Base-by-base conservation (phyloP, 2,329 filamentous ascomycete genomes). In the Fusarium virguliforme region DNA sequence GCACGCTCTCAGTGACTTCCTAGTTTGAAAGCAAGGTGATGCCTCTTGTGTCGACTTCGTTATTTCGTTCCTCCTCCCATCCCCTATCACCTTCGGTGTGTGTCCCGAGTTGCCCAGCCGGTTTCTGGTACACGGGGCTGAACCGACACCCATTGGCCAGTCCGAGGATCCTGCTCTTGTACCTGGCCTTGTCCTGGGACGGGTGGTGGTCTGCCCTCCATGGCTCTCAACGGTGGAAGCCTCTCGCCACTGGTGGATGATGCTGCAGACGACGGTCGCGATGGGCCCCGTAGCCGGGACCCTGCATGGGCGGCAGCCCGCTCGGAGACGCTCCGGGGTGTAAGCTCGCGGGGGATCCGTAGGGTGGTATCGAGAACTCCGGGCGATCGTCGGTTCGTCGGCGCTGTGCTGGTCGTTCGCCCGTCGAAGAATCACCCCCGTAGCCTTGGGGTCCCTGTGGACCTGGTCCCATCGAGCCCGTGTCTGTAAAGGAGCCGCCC, bases 301-400 rank as follows among this genome's bases (percentile, higher is more conserved):
- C 75, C 12, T 82, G 76, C 56, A 86, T 82, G 2, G 85, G 81
- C 24, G 84, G 83, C 37, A 87, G 74, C 6, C 80, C 78, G 3
- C 78, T 75, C 1, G 81, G 75, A n/a, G 81, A 78, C 35, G 78
- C 77, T 26, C 72, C 65, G 0, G 79, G 74, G 18, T 80, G 76
- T 22, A 66, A 54, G 40, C 71, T 73, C 48, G 67, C 66, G 15
- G 74, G 70, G 24, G 82, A 77, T 43, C 77, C 80, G 59, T 85
- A 87, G 3, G 81, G 76, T 9, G 80, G 76, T 35, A 80, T 79
- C 4, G 80, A 74, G 35, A 81, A 83, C 6, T 86, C 83, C 5
- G 84, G 79, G 7, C 83, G 82, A 8, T 85, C 81, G 28, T 88
- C 85, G 6, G 84, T 85, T 68, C 85, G 80, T 12, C 85, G 81